Percentiles rank a stretch among this genome's conserved stretches.
phyloP scores from a whole-genome alignment of 2,329 filamentous ascomycete species.

The Clonostachys solani region DNA sequence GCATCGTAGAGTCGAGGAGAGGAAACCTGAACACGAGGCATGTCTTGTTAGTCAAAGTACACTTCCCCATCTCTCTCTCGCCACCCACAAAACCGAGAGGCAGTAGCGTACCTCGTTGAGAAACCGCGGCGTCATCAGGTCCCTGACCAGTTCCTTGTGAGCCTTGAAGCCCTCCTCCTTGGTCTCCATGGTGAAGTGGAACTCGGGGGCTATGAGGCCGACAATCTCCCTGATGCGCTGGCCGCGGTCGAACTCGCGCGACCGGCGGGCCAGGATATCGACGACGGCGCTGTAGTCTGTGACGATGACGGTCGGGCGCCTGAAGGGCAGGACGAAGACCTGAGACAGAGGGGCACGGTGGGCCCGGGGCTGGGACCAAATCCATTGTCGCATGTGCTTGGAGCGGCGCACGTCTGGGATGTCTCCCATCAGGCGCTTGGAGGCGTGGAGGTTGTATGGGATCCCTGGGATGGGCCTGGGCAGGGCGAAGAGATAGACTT shows the following conservation, averaged over 20 bases:
- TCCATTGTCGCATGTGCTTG: not conserved
- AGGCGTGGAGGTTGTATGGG: constrained; percentile 34
- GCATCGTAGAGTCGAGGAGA: constrained; percentile 26
- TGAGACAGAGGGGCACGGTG: constrained; percentile 21
- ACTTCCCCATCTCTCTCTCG: not conserved
- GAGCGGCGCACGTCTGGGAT: constrained; percentile 13
- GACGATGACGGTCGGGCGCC: constrained; percentile 21
- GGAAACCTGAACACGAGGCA: constrained; percentile 6
- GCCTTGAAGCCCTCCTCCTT: constrained; percentile 20
- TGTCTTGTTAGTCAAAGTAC: not conserved
- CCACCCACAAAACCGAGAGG: not conserved
- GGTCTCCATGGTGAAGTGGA: constrained; percentile 25
- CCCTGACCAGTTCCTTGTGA: constrained; percentile 24
- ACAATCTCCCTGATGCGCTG: constrained; percentile 6
- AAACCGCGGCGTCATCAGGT: constrained; percentile 29
- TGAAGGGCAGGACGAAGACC: constrained; percentile 24
- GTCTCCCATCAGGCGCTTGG: constrained; percentile 31
- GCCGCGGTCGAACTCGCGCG: constrained; percentile 16
- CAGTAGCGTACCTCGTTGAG: constrained; percentile 13
- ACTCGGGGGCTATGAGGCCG: constrained; percentile 11
- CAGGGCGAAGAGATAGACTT: constrained; percentile 11
- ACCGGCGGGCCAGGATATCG: constrained; percentile 21
- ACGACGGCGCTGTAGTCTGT: constrained; percentile 22
- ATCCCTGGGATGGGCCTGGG: constrained; percentile 39
- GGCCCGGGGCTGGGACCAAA: not conserved